Percentiles rank a stretch among this genome's conserved stretches.
Evolutionary conservation across 345 rosid species (phyloP).

Genomic region (Turnera subulata): DNA sequence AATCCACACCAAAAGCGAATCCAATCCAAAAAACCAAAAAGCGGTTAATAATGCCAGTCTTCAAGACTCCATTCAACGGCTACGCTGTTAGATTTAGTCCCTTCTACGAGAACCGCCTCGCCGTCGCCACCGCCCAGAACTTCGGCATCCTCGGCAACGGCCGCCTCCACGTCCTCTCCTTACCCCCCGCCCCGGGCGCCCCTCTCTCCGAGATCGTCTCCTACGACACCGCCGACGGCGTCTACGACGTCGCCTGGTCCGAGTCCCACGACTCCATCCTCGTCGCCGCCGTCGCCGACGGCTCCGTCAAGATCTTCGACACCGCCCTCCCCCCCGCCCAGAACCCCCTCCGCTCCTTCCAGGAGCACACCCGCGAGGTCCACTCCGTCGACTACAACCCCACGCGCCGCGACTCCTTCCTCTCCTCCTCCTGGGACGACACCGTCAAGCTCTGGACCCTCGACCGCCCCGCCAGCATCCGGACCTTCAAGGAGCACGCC

Average conservation of each 20-base stretch:
- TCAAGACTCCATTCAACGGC: conserved; percentile 80
- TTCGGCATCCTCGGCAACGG: conserved; percentile 96
- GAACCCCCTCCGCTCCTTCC: conserved; percentile 75
- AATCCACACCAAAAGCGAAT: not conserved
- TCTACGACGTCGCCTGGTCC: conserved; percentile 86
- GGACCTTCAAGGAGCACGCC: conserved; percentile 86
- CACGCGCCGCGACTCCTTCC: conserved; percentile 88
- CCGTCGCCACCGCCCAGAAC: conserved; percentile 88
- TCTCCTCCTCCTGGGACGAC: conserved; percentile 90
- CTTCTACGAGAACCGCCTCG: conserved; percentile 76
- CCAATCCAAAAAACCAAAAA: no score
- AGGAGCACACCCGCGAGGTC: conserved; percentile 91
- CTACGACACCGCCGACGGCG: conserved; percentile 84
- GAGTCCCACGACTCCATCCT: conserved; percentile 92
- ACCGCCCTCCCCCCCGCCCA: conserved; percentile 62
- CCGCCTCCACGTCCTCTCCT: conserved; percentile 78
- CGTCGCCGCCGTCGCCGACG: conserved; percentile 75
- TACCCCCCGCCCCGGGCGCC: conserved; percentile 48
- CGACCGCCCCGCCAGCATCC: conserved; percentile 75
- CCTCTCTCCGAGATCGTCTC: conserved; percentile 48
- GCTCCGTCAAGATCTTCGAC: conserved; percentile 85
- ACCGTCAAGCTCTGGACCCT: conserved; percentile 86
- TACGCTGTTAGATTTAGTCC: conserved; percentile 92
- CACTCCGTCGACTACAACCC: conserved; percentile 81
- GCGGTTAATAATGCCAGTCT: conserved; percentile 90